phyloP scores from a whole-genome alignment of 2,329 filamentous ascomycete species.

The Diaporthe batatas region DNA sequence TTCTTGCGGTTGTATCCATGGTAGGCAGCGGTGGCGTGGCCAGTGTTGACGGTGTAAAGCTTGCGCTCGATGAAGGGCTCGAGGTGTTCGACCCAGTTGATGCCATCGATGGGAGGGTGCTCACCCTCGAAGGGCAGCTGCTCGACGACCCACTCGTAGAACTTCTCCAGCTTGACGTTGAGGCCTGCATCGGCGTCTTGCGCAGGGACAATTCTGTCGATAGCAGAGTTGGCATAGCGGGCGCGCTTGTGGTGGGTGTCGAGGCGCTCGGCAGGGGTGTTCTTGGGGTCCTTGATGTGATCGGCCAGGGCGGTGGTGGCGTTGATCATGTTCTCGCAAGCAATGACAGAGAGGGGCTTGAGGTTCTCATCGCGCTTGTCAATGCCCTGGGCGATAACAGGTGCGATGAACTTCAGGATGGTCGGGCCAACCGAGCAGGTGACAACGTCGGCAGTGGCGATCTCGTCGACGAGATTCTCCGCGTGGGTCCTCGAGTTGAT shows the following conservation, averaged over 20 bases:
- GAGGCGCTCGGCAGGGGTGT: conserved; percentile 77
- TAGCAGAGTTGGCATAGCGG: conserved; percentile 95
- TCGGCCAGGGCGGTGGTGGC: conserved; percentile 89
- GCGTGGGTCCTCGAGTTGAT: conserved; percentile 94
- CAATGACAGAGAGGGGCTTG: conserved; percentile 88
- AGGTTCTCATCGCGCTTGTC: conserved; percentile 75
- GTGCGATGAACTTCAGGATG: conserved; percentile 95
- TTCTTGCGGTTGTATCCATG: conserved; percentile 90
- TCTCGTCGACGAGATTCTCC: conserved; percentile 84
- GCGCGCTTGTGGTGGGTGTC: conserved; percentile 79
- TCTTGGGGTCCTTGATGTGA: conserved; percentile 81
- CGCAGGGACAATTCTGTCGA: conserved; percentile 96
- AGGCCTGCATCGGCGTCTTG: conserved; percentile 85
- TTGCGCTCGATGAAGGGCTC: conserved; percentile 98
- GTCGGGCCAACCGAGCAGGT: conserved; percentile 98
- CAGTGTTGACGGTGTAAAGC: conserved; percentile 99
- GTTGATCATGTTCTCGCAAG: conserved; percentile 97
- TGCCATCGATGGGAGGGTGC: conserved; percentile 83
- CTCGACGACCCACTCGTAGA: conserved; percentile 99
- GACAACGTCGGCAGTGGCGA: conserved; percentile 88
- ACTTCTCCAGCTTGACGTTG: conserved; percentile 96
- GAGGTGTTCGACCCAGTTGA: conserved; percentile 94
- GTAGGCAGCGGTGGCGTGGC: conserved; percentile 96
- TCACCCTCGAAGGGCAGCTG: conserved; percentile 82
- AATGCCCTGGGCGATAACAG: conserved; percentile 94